Conservation (phyloP, 179 eudicot species). For the Sideroxylon spinosum region DNA sequence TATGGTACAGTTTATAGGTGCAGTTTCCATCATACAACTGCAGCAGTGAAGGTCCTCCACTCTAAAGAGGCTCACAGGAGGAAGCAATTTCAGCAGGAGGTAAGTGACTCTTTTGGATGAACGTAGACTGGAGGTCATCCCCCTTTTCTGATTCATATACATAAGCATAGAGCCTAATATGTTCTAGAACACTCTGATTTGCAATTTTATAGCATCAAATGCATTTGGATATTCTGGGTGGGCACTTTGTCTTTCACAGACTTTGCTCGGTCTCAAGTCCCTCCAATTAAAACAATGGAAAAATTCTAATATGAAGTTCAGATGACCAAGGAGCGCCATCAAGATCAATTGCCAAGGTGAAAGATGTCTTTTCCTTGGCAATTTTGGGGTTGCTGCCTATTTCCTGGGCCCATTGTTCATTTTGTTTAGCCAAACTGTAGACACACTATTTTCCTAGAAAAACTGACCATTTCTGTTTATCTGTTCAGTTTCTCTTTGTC, state of each 20-base stretch:
- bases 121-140: background rate
- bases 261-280: background rate
- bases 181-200: background rate
- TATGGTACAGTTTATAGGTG: slow-evolving; percentile 84
- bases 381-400: background rate
- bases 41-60: slow-evolving; percentile 83
- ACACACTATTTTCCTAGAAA: background rate
- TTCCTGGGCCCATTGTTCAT: background rate
- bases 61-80: slow-evolving; percentile 45
- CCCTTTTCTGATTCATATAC: background rate
- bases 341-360: background rate
- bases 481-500: background rate
- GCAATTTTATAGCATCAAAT: background rate
- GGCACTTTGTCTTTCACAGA: background rate
- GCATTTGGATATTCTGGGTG: background rate
- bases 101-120: slow-evolving; percentile 18
- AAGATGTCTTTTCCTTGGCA: background rate
- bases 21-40: slow-evolving; percentile 71
- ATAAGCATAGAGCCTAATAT: background rate
- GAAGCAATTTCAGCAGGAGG: slow-evolving; percentile 84
- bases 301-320: slow-evolving; percentile 5
- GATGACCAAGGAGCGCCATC: background rate
- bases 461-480: background rate
- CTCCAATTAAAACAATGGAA: background rate
- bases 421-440: background rate